Base-by-base conservation (phyloP, 2,329 filamentous ascomycete genomes). In the Fusarium continuum region DNA sequence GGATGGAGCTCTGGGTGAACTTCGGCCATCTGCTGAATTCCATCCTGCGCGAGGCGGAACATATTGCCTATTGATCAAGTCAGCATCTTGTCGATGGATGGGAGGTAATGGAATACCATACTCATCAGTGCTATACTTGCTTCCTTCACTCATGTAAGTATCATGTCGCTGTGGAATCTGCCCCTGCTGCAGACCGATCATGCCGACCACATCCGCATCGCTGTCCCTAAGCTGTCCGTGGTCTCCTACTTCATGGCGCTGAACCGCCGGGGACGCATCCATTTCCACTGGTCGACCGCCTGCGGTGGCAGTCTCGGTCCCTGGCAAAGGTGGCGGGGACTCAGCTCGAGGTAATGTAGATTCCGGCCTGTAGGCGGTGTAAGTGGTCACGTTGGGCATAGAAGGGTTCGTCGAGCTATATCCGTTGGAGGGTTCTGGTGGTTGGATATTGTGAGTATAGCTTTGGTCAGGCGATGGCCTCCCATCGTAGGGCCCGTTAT, bases 231-330 rank as follows among this genome's bases (percentile, higher is more conserved):
- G 74, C 29, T 77, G 76, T 45, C 78, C 78, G 52, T 80, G 82
- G 52, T 81, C 79, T 17, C 77, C 81, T 61, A 78, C 82, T 13
- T 76, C 78, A 32, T 69, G 69, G 13, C 78, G 79, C 4, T 78
- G 61, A 23, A 76, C 77, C 50, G 76, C 74, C n/a, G 83, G 82
- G 49, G 80, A 83, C 28, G 89, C 88, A 73, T 93, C 89, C 91
- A 96, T 93, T 74, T 95, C 92, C 48, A 93, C 85, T 4, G 90
- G 87, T 70, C 89, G 88, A 9, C 88, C 88, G 11, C 88, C 74
- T 28, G 74, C 67, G n/a, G 70, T 63, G 40, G 75, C 66, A 54
- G 78, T 72, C 35, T 79, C 75, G 39, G 77, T 72, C 32, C 78
- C 80, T 4, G 84, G 81, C 17, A 89, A 73, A 6, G 88, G 88